Percentiles rank a stretch among this genome's conserved stretches.
Conservation (phyloP, 805 yeast species). For the Kodamaea laetipori region DNA sequence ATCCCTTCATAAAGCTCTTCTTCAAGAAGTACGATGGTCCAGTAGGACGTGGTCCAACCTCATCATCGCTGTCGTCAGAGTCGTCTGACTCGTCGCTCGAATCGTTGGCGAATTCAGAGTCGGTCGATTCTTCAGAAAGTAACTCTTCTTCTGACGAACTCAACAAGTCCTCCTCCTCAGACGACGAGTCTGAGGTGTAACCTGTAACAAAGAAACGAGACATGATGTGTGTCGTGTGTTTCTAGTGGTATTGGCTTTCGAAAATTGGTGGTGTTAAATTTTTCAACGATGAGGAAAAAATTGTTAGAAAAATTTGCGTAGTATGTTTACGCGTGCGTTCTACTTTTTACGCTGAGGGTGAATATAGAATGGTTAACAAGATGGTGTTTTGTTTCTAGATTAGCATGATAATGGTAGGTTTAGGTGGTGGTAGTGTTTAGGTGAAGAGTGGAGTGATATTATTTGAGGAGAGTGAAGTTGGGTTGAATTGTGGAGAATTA, state of each 20-base stretch:
- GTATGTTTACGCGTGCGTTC: not conserved
- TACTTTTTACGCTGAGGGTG: no score
- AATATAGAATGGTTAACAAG: no score
- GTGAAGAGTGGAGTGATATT: no score
- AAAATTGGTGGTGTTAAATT: constrained; percentile 16
- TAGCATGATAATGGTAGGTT: no score
- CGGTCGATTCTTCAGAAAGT: constrained; percentile 47
- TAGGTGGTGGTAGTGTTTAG: no score
- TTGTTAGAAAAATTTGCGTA: constrained; percentile 1
- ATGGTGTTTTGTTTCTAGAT: no score
- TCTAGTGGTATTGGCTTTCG: constrained; percentile 2
- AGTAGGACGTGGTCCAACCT: constrained; percentile 29
- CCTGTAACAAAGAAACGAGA: constrained; percentile 85
- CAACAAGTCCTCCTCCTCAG: constrained; percentile 53
- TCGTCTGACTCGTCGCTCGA: constrained; percentile 28
- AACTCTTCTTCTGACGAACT: constrained; percentile 63
- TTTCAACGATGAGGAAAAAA: constrained; percentile 30
- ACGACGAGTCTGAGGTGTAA: constrained; percentile 58
- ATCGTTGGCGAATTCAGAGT: constrained; percentile 54
- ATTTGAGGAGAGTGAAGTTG: no score
- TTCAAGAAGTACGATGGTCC: constrained; percentile 62
- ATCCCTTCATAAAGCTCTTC: constrained; percentile 47
- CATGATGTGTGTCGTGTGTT: constrained; percentile 44
- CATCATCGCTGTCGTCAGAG: constrained; percentile 40
- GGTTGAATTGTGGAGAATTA: no score